phyloP scores from a whole-genome alignment of 2,329 filamentous ascomycete species.

The Ceratocystiopsis minuta region DNA sequence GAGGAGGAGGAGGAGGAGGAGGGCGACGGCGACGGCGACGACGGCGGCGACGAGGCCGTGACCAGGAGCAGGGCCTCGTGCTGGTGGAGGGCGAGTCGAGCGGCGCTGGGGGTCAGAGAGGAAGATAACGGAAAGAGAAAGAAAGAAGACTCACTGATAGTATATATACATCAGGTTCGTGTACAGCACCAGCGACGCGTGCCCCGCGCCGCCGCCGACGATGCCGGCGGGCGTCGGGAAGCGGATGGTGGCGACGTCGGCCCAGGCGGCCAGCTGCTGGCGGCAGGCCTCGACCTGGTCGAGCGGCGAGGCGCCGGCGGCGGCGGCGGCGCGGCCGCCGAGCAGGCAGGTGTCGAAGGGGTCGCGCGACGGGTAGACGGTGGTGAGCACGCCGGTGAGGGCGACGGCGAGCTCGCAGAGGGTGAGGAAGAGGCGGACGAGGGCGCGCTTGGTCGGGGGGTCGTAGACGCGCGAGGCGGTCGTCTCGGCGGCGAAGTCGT shows the following conservation, averaged over 20 bases:
- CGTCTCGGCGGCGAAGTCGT: slow-evolving; percentile 61
- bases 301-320: background rate
- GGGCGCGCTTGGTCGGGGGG: slow-evolving; percentile 3
- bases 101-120: background rate
- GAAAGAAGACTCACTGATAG: background rate
- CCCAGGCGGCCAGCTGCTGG: background rate
- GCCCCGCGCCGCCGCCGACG: background rate
- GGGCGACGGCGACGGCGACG: too few species aligned
- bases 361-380: background rate
- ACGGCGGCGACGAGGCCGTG: background rate
- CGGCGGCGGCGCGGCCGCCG: background rate
- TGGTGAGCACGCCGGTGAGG: background rate
- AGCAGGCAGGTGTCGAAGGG: background rate
- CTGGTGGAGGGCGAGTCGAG: background rate
- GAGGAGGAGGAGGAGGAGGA: too few species aligned
- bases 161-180: slow-evolving; percentile 1
- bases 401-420: slow-evolving; percentile 3
- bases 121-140: background rate
- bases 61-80: background rate
- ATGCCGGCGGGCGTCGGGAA: background rate
- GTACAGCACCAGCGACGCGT: background rate
- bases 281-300: background rate
- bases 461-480: slow-evolving; percentile 1
- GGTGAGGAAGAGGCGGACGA: slow-evolving; percentile 1
- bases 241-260: background rate